Base-by-base conservation (phyloP, 2,329 filamentous ascomycete genomes). In the Nectriaceae sp. region DNA sequence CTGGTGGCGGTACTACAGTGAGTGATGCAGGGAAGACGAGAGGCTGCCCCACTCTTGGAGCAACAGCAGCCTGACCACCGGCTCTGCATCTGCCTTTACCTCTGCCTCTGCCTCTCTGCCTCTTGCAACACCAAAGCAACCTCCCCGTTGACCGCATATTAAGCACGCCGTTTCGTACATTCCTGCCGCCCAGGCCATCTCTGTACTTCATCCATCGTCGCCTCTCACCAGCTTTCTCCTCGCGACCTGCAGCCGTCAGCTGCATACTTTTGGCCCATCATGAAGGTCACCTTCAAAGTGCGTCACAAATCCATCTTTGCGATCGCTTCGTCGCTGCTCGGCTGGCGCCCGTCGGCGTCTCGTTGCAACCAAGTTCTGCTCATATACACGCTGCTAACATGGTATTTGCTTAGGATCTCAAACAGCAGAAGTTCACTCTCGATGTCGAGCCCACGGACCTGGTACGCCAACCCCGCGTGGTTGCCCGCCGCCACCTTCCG, bases 401-500 rank as follows among this genome's bases (percentile, higher is more conserved):
- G 19, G 21, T 21, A 20, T 11, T 31, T 19, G 18, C 61, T 26
- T 63, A 97, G 92, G 94, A 99, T 78, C 82, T 99, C 67, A 97
- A 97, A 80, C 94, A 97, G 75, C 89, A 97, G 72, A 97, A 97
- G 79, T 99, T 99, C 76, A 85, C 87, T 66, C 88, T 99, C 78
- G 93, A 97, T 62, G 90, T 91, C 67, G 92, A 97, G 72, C 90
- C 92, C 56, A 86, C 88, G 58, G 92, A 97, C 70, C 89, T 90
- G 71, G 92, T 97, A 86, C 65, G 88, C 71, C 64, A 60, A 65
- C 69, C 67, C 68, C 56, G 60, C 60, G 50, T 43, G n/a, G 21
- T 56, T 47, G 51, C 52, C 51, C 45, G 49, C 54, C 49, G 46
- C 46, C 53, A 46, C 49, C 44, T 47, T 46, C 48, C 53, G 44